Evolutionary conservation across 352 stramenopile genomes (phyloP), one percentile per base, ranked within the genome.

Genomic region (Pythium pectinolyticum): DNA sequence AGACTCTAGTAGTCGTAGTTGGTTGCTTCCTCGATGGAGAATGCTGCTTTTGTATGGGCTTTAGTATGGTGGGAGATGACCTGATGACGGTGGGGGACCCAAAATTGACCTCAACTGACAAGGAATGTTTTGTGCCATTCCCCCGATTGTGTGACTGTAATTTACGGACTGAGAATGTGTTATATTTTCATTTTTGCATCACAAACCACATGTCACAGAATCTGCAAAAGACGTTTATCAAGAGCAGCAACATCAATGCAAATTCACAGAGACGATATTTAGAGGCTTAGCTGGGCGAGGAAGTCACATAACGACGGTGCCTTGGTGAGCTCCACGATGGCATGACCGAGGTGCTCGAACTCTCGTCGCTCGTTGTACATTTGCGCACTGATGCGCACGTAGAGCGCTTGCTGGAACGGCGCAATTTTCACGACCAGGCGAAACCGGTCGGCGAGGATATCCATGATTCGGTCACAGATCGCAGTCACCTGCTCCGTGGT

Each of bases 341-440:
- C 84, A 32, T 76, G 68, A 28, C 78, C 86, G 19, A 94, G 70
- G 52, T 82, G 73, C 64, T 94, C 83, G 51, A 82, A 94, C 61
- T 94, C 86, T 35, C 72, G 72, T 54, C 86, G 80, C 59, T 94
- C 86, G 62, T 92, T 92, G 74, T 92, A 94, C 52, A 92, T 91
- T 69, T 94, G 86, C 46, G 83, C 80, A 46, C 83, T 92, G 67
- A 94, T 90, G 60, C 83, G 82, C 47, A 86, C 82, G 72, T 90
- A 92, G 22, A 92, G 73, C 11, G 76, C 73, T 50, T 60, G 66
- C 65, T 92, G 82, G 69, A 94, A 86, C 11, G 80, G 76, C 54
- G 77, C 65, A 22, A 92, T 78, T 35, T 82, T 81, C 55, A 90
- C 82, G 25, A 87, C 79, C 35, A 94, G 73, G 25, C 75, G 75